Conservation (phyloP, 2,329 filamentous ascomycete species). For the Fusarium keratoplasticum region DNA sequence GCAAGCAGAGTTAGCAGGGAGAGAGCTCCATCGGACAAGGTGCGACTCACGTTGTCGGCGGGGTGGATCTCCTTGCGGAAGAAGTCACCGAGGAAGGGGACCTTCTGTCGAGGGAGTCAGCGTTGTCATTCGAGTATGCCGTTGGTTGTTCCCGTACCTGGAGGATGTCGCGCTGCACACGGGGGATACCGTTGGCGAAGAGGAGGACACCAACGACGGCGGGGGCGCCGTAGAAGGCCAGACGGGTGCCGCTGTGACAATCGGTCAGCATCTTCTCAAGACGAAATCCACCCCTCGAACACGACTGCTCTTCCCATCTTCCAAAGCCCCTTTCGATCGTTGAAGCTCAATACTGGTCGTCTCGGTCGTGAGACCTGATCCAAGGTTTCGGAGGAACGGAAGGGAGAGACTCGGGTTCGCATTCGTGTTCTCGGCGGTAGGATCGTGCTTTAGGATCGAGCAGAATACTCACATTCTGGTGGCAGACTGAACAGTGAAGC, state of each 20-base stretch:
- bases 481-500: constrained; percentile 62
- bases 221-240: constrained; percentile 67
- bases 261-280: constrained; percentile 23
- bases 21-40: background rate
- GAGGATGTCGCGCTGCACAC: constrained; percentile 69
- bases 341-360: background rate
- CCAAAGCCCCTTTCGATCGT: background rate
- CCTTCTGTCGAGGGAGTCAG: constrained; percentile 57
- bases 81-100: constrained; percentile 64
- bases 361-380: background rate
- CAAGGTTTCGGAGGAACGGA: constrained; percentile 38
- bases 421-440: constrained; percentile 11
- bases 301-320: background rate
- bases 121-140: background rate
- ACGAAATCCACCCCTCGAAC: background rate
- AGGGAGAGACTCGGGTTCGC: constrained; percentile 21
- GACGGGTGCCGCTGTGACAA: constrained; percentile 59
- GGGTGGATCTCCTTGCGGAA: constrained; percentile 67
- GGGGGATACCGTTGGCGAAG: constrained; percentile 72
- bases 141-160: constrained; percentile 54
- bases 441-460: background rate
- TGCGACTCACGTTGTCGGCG: constrained; percentile 70
- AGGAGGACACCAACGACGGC: constrained; percentile 69
- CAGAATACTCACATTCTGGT: constrained; percentile 62
- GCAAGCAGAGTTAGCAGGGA: constrained; percentile 35